Evolutionary conservation across 768 basidiomycete genomes (phyloP).

Genomic region (Asterophora parasitica): DNA sequence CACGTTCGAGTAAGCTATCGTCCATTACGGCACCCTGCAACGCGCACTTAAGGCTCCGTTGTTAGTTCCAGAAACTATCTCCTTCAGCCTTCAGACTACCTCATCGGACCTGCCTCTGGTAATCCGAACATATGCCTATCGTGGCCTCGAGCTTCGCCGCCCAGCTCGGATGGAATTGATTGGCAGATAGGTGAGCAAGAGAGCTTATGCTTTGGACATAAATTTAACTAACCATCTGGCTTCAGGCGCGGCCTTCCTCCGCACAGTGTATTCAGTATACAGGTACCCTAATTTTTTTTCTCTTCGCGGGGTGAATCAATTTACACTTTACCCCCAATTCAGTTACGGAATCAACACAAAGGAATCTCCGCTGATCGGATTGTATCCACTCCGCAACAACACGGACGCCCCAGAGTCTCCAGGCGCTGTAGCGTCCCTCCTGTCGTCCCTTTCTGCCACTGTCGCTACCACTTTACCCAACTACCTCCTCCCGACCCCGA

Average conservation of each 20-base stretch:
- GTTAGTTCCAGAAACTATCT: constrained; percentile 48
- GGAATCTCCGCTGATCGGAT: constrained; percentile 75
- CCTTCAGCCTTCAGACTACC: constrained; percentile 69
- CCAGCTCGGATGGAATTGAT: constrained; percentile 70
- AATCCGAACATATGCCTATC: constrained; percentile 65
- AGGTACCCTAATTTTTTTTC: constrained; percentile 43
- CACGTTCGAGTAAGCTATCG: constrained; percentile 55
- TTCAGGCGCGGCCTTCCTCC: constrained; percentile 59
- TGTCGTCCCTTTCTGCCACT: constrained; percentile 61
- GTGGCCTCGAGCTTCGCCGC: constrained; percentile 67
- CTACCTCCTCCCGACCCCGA: constrained; percentile 60
- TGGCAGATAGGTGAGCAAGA: constrained; percentile 68
- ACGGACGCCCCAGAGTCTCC: constrained; percentile 38
- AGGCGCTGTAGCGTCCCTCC: constrained; percentile 39
- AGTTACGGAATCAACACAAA: constrained; percentile 73
- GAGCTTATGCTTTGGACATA: not conserved
- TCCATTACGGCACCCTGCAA: constrained; percentile 1
- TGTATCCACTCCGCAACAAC: constrained; percentile 55
- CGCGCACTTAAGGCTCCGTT: not conserved
- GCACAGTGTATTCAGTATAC: constrained; percentile 75
- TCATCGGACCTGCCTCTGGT: constrained; percentile 65
- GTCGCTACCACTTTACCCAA: constrained; percentile 70
- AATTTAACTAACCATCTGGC: not conserved
- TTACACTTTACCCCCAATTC: not conserved
- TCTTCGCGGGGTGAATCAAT: not conserved